Conservation (phyloP, 2,329 filamentous ascomycete species). For the Xylaria sp. region DNA sequence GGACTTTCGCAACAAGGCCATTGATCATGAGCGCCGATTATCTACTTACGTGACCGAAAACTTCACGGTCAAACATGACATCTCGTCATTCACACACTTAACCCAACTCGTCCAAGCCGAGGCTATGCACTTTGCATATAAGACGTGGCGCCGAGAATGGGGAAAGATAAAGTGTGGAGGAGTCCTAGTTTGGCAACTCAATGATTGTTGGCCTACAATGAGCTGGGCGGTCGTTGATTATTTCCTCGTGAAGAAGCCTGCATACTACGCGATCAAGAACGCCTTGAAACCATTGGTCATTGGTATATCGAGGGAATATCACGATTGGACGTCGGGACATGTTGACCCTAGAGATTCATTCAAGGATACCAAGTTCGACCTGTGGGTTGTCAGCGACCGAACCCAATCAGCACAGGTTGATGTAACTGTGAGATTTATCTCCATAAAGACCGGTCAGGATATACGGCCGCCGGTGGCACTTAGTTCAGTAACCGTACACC, state of each 20-base stretch:
- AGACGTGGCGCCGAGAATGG: conserved; percentile 72
- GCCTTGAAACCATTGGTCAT: conserved; percentile 70
- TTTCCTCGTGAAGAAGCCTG: conserved; percentile 72
- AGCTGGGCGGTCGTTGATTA: conserved; percentile 75
- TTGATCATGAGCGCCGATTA: conserved; percentile 78
- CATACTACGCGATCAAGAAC: conserved; percentile 64
- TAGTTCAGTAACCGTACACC: conserved; percentile 41
- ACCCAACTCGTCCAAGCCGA: conserved; percentile 67
- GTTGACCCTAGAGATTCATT: conserved; percentile 54
- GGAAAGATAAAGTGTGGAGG: conserved; percentile 70
- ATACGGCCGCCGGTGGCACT: conserved; percentile 45
- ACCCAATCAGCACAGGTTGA: conserved; percentile 42
- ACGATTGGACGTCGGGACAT: conserved; percentile 59
- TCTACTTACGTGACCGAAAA: conserved; percentile 82
- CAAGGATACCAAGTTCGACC: conserved; percentile 55
- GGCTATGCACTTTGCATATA: conserved; percentile 62
- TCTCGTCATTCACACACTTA: conserved; percentile 64
- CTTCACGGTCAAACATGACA: conserved; percentile 63
- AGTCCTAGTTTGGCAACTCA: conserved; percentile 75
- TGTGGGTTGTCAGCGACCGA: conserved; percentile 56
- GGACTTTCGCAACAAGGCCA: conserved; percentile 86
- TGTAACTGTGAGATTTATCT: conserved; percentile 55
- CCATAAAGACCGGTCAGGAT: conserved; percentile 54
- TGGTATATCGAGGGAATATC: conserved; percentile 60
- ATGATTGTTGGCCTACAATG: conserved; percentile 76